These are phyloP conservation scores for Pichia sporocuriosa DNA, from an alignment of 805 yeast species.

Conservation along the genomic window DNA sequence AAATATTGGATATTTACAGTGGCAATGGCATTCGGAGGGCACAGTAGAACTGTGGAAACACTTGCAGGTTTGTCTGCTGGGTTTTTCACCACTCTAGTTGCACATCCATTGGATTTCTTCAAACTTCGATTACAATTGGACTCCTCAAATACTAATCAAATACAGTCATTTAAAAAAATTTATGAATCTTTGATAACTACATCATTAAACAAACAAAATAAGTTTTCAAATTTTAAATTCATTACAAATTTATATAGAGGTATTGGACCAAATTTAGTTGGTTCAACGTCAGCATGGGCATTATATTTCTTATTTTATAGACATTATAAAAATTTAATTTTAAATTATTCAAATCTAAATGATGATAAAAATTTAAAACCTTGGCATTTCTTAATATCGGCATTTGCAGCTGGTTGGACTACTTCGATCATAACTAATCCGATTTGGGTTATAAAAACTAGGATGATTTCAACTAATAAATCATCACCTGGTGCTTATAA, in stretches of 20 bases:
- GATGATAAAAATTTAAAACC: slow-evolving; percentile 30
- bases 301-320: slow-evolving; percentile 76
- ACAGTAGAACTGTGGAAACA: slow-evolving; percentile 34
- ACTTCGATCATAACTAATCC: slow-evolving; percentile 85
- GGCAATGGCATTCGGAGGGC: no score
- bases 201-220: slow-evolving; percentile 7
- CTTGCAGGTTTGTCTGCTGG: slow-evolving; percentile 71
- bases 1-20: no score
- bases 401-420: slow-evolving; percentile 64
- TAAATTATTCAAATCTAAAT: slow-evolving; percentile 7
- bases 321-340: slow-evolving; percentile 38
- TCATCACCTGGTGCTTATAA: slow-evolving; percentile 45
- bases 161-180: slow-evolving; percentile 23
- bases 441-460: slow-evolving; percentile 89
- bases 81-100: slow-evolving; percentile 62
- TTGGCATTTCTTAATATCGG: slow-evolving; percentile 44
- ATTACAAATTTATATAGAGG: slow-evolving; percentile 57
- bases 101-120: slow-evolving; percentile 86
- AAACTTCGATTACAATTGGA: slow-evolving; percentile 77
- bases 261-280: slow-evolving; percentile 68
- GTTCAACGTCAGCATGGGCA: slow-evolving; percentile 87
- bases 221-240: slow-evolving; percentile 8
- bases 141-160: slow-evolving; percentile 27
- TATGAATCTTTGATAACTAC: slow-evolving; percentile 14
- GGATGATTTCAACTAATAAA: slow-evolving; percentile 60